Evolutionary conservation across 306 rosid species (phyloP), one percentile per base, ranked within the genome.

Genomic region (Prunus kanzakura): DNA sequence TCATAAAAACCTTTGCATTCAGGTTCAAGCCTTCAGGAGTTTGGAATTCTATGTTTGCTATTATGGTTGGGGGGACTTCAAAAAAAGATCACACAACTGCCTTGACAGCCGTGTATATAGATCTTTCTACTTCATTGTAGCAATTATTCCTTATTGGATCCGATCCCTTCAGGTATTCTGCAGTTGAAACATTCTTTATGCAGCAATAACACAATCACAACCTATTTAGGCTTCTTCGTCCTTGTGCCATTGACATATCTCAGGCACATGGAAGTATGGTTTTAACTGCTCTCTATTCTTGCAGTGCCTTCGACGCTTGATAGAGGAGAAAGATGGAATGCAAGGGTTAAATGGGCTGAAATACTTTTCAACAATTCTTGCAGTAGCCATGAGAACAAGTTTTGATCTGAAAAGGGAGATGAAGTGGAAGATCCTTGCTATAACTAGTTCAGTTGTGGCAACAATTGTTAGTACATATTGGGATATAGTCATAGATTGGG

Each of bases 11-110:
- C 18, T 43, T 57, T 27, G 16, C 64, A 14, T 74, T 62, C 91
- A 93, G 94, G 94, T 93, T 73, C 95, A 93, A 55, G 93, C 93
- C 77, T 81, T 88, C 52, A 87, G 96, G 86, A 85, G 96, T 85
- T 80, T 91, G 69, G 91, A 86, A 82, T 91, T 91, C 82, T 93
- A 93, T 51, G 75, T 91, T 13, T 93, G 98, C 84, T 86, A 90
- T 79, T 90, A 90, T 30, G 79, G 77, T 38, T 85, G 91, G 89
- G 96, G 98, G 16, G 79, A 88, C 81, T 90, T 86, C 86, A 80
- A 67, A 81, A 84, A 57, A n/a, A 85, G 96, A 88, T 79, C 90
- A 67, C 83, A 86, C 87, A 84, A 78, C 7, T 93, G 98, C 87
- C 55, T 20, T 1, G 52, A 85, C 13, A 89, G 90, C 83, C 11